Evolutionary conservation across 306 rosid genomes (phyloP), one percentile per base, ranked within the genome.

Genomic region (Datisca glomerata): DNA sequence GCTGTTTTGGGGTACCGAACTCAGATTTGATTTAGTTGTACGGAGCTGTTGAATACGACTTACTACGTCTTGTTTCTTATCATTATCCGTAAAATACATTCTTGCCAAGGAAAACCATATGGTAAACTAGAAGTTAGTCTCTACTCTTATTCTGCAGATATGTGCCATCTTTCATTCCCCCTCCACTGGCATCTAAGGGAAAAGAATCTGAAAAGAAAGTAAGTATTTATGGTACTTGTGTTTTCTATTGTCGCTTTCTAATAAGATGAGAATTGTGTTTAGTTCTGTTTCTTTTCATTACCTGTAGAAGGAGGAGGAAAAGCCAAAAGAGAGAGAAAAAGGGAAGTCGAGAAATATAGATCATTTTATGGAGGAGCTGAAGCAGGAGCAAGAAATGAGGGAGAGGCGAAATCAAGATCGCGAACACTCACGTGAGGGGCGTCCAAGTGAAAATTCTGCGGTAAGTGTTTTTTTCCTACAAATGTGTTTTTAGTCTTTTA

Each of bases 151-250:
- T 52, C 63, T 80, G 81, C 86, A 91, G 98, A 82, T 91, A 91
- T 69, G 96, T 91, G 24, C 96, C 96, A 33, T 91, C 94, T 56
- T 91, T 91, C 65, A 49, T 85, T 55, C 96, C 96, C n/a, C 94
- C 94, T 57, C 92, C 98, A 51, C n/a, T 84, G 75, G 86, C 95
- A 57, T 69, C 96, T 67, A 91, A 78, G 66, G 96, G 96, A 53
- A 85, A 71, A 65, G 98, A 91, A 78, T 46, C 80, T 32, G 98
- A 91, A 45, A 91, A 76, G 72, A 91, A 78, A 65, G 98, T 91
- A 36, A 59, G 85, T 75, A 38, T 54, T 29, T 51, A n/a, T 10
- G 2, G 19, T 11, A 21, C n/a, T 12, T 38, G 10, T 51, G 6
- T 9, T 8, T 39, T 14, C 28, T 42, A n/a, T 10, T 10, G 33